phyloP scores from a whole-genome alignment of 805 yeast species.

The Pichia paraexigua region DNA sequence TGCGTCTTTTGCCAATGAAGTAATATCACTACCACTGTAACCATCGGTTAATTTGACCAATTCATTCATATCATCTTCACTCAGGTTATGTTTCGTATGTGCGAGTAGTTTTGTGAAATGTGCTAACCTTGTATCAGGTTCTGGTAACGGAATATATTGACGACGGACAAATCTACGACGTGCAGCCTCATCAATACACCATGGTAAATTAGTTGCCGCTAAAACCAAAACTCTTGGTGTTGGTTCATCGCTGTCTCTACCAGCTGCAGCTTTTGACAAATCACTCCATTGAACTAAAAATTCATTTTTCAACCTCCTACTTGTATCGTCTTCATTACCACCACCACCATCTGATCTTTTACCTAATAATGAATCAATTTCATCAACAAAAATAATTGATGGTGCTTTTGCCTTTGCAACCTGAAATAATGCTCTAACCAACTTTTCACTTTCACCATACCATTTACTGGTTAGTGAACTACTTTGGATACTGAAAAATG shows the following conservation, averaged over 20 bases:
- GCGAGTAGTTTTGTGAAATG: conserved; percentile 63
- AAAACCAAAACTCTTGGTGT: conserved; percentile 72
- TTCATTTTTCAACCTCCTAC: conserved; percentile 85
- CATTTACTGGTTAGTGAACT: conserved; percentile 82
- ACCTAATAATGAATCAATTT: conserved; percentile 84
- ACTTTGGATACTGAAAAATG: conserved; percentile 87
- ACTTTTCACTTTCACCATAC: conserved; percentile 88
- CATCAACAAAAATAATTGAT: conserved; percentile 90
- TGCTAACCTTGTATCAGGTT: conserved; percentile 64
- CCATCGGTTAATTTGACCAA: conserved; percentile 53
- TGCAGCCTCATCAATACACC: conserved; percentile 98
- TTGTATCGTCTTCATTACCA: conserved; percentile 60
- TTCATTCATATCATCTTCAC: conserved; percentile 51
- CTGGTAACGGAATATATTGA: conserved; percentile 92
- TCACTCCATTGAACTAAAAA: conserved; percentile 94
- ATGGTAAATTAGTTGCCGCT: conserved; percentile 93
- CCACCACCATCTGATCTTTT: conserved; percentile 58
- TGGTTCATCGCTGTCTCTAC: conserved; percentile 45
- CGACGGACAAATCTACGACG: conserved; percentile 86
- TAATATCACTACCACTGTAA: conserved; percentile 88
- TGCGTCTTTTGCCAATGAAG: conserved; percentile 91
- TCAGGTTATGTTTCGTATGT: conserved; percentile 64
- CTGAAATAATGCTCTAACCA: conserved; percentile 80
- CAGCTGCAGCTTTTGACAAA: conserved; percentile 79
- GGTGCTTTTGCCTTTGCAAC: conserved; percentile 84